Conservation (phyloP, 148 eudicot genomes). For the Persicaria maculosa region DNA sequence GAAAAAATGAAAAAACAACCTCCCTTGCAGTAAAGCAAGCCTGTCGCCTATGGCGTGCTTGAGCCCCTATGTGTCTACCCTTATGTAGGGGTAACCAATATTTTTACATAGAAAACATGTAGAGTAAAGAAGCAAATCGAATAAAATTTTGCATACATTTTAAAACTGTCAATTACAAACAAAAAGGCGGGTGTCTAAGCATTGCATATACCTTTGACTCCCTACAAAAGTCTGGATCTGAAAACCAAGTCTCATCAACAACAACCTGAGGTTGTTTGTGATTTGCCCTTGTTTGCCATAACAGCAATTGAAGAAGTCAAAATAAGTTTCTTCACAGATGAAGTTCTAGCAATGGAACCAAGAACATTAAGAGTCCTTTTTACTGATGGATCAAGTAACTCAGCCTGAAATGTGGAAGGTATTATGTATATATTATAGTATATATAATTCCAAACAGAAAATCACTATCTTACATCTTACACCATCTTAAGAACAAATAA, state of each 20-base stretch:
- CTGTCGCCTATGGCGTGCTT: too few species aligned
- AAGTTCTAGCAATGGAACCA: conserved; percentile 18
- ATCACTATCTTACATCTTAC: neutral
- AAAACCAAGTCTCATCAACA: conserved; percentile 35
- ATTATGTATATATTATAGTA: neutral
- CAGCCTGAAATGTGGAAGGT: conserved; percentile 15
- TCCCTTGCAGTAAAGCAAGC: too few species aligned
- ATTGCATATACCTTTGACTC: conserved; percentile 24
- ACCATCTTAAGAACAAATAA: neutral
- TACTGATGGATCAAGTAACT: conserved; percentile 31
- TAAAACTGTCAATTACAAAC: too few species aligned
- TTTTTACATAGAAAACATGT: too few species aligned
- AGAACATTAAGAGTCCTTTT: conserved; percentile 40
- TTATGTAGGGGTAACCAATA: too few species aligned
- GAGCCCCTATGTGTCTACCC: too few species aligned
- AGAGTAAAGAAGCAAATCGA: too few species aligned
- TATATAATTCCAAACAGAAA: neutral
- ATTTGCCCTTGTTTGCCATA: conserved; percentile 15
- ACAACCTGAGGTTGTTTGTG: conserved; percentile 20
- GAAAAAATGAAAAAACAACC: too few species aligned
- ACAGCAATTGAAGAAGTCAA: conserved; percentile 34
- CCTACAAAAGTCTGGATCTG: conserved; percentile 18
- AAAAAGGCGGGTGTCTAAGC: too few species aligned
- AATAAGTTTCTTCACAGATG: conserved; percentile 29
- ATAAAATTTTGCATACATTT: too few species aligned